phyloP scores from a whole-genome alignment of 2,329 filamentous ascomycete species.

The Aspergillus sclerotialis region DNA sequence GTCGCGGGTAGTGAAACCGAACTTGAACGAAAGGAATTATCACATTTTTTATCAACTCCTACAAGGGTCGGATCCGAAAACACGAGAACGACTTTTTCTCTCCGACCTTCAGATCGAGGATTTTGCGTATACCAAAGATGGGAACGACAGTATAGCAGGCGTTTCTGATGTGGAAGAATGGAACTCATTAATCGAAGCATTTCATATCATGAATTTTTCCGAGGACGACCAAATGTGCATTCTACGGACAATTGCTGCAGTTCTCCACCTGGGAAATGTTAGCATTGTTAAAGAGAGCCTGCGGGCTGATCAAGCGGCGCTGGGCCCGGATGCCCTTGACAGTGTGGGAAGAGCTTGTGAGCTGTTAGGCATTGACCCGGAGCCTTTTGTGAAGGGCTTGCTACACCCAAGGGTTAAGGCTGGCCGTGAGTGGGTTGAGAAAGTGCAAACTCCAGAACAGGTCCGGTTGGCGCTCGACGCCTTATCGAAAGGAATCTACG shows the following conservation, averaged over 20 bases:
- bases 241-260: conserved; percentile 78
- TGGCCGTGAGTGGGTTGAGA: conserved; percentile 96
- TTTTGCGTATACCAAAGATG: conserved; percentile 85
- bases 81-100: conserved; percentile 72
- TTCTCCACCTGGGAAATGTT: conserved; percentile 90
- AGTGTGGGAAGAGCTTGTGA: conserved; percentile 73
- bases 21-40: conserved; percentile 85
- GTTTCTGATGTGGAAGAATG: conserved; percentile 89
- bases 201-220: conserved; percentile 87
- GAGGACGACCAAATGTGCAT: conserved; percentile 77
- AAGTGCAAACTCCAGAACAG: conserved; percentile 95
- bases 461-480: conserved; percentile 86
- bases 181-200: conserved; percentile 83
- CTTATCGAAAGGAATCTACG: conserved; percentile 93
- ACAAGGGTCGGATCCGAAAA: conserved; percentile 66
- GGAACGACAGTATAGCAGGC: conserved; percentile 84
- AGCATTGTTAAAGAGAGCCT: conserved; percentile 84
- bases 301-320: conserved; percentile 79
- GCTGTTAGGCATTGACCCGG: conserved; percentile 74
- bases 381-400: conserved; percentile 80
- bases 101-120: conserved; percentile 70
- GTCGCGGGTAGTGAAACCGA: conserved; percentile 89
- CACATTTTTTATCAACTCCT: conserved; percentile 96
- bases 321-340: conserved; percentile 66
- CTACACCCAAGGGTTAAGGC: conserved; percentile 92